Evolutionary conservation across 768 basidiomycete species (phyloP).

Genomic region (Phlegmacium glaucopus): DNA sequence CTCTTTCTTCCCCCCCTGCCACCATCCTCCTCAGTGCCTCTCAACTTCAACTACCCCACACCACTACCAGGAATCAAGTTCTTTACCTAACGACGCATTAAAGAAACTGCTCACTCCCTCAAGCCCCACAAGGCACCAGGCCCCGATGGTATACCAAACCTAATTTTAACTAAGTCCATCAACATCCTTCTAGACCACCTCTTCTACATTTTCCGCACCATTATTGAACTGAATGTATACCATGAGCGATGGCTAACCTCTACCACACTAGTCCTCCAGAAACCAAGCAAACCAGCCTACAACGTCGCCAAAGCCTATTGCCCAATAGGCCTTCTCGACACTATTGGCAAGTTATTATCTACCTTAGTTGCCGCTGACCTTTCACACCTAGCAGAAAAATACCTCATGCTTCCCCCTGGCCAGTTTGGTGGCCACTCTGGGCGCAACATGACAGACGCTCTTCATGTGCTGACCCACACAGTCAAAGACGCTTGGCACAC

Average conservation of each 20-base stretch:
- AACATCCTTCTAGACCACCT: constrained; percentile 11
- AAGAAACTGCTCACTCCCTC: no score
- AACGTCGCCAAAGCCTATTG: background rate
- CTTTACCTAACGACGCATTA: no score
- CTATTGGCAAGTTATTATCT: constrained; percentile 5
- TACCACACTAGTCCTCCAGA: constrained; percentile 26
- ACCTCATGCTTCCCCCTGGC: constrained; percentile 15
- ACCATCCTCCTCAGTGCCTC: no score
- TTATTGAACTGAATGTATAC: constrained; percentile 22
- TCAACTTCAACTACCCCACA: no score
- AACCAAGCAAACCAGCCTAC: constrained; percentile 35
- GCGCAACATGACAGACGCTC: constrained; percentile 21
- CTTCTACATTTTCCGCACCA: background rate
- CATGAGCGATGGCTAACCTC: constrained; percentile 25
- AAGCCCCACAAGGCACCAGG: background rate
- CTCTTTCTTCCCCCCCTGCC: no score
- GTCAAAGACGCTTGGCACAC: constrained; percentile 17
- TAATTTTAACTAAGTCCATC: background rate
- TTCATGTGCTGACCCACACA: constrained; percentile 16
- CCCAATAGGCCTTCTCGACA: constrained; percentile 27
- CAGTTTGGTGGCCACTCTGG: constrained; percentile 27
- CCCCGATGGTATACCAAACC: background rate
- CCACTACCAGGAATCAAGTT: no score
- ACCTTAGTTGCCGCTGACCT: constrained; percentile 11
- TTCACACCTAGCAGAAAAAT: constrained; percentile 10